These are phyloP conservation scores for Diaporthe velutina DNA, from an alignment of 2,329 filamentous ascomycete species.

Conservation along the genomic window DNA sequence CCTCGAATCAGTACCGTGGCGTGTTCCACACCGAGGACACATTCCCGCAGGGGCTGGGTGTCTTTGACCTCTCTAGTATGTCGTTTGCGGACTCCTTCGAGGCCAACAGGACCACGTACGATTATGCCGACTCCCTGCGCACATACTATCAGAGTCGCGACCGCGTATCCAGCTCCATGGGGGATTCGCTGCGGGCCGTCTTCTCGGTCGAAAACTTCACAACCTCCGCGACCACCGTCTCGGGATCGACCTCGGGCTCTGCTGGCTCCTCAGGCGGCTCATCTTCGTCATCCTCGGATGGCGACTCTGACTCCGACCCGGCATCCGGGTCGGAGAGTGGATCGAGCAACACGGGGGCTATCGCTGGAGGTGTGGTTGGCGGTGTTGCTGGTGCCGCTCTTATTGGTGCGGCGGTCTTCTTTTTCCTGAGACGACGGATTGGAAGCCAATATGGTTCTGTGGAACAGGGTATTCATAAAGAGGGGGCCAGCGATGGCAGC, in stretches of 20 bases:
- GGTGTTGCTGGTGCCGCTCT: constrained; percentile 35
- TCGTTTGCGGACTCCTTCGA: constrained; percentile 37
- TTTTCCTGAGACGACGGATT: constrained; percentile 41
- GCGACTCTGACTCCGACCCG: neutral
- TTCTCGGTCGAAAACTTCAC: constrained; percentile 27
- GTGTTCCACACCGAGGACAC: constrained; percentile 41
- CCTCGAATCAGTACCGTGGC: constrained; percentile 26
- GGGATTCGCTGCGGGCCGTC: constrained; percentile 13
- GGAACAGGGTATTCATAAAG: neutral
- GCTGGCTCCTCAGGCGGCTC: neutral
- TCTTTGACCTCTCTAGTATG: constrained; percentile 43
- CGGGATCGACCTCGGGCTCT: neutral
- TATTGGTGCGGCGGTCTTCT: constrained; percentile 44
- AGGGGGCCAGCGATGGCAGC: neutral
- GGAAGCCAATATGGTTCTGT: neutral
- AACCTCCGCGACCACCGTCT: neutral
- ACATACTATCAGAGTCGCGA: constrained; percentile 40
- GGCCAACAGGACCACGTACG: constrained; percentile 32
- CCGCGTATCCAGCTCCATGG: constrained; percentile 35
- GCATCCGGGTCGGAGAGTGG: neutral
- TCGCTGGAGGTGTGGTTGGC: constrained; percentile 43
- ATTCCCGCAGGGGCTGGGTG: constrained; percentile 41
- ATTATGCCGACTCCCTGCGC: constrained; percentile 35
- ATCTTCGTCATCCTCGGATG: neutral
- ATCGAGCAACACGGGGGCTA: constrained; percentile 43